These are phyloP conservation scores for Alternaria angustiovoidea DNA, from an alignment of 2,329 filamentous ascomycete species.

Conservation along the genomic window DNA sequence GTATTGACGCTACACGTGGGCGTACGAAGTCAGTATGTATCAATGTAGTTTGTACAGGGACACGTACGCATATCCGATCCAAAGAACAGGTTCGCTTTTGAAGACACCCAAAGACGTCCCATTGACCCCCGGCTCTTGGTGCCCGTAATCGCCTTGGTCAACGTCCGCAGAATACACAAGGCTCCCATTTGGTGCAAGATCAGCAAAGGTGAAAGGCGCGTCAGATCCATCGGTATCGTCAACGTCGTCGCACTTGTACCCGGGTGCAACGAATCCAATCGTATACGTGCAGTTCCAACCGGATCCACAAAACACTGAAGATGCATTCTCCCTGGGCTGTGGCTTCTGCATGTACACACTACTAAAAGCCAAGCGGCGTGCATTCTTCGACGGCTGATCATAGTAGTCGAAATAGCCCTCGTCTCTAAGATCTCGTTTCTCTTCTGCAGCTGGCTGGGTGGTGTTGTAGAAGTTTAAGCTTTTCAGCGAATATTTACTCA, in stretches of 20 bases:
- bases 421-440: constrained; percentile 10
- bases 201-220: constrained; percentile 40
- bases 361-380: constrained; percentile 42
- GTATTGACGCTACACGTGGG: constrained; percentile 32
- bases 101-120: constrained; percentile 43
- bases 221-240: constrained; percentile 18
- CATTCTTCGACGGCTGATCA: constrained; percentile 48
- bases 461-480: constrained; percentile 47
- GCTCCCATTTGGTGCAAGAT: constrained; percentile 44
- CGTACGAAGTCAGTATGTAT: not conserved
- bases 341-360: constrained; percentile 45
- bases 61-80: constrained; percentile 43
- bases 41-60: not conserved
- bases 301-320: constrained; percentile 38
- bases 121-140: constrained; percentile 36
- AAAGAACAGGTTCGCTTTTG: constrained; percentile 45
- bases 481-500: constrained; percentile 27
- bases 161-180: constrained; percentile 43
- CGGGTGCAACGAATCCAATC: constrained; percentile 46
- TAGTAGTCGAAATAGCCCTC: constrained; percentile 47
- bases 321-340: constrained; percentile 34
- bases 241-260: constrained; percentile 48
- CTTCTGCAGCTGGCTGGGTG: constrained; percentile 35
- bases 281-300: constrained; percentile 47
- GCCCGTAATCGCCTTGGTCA: constrained; percentile 42